Evolutionary conservation across 2,329 filamentous ascomycete genomes (phyloP), one percentile per base, ranked within the genome.

Genomic region (Tolypocladium tundrense): DNA sequence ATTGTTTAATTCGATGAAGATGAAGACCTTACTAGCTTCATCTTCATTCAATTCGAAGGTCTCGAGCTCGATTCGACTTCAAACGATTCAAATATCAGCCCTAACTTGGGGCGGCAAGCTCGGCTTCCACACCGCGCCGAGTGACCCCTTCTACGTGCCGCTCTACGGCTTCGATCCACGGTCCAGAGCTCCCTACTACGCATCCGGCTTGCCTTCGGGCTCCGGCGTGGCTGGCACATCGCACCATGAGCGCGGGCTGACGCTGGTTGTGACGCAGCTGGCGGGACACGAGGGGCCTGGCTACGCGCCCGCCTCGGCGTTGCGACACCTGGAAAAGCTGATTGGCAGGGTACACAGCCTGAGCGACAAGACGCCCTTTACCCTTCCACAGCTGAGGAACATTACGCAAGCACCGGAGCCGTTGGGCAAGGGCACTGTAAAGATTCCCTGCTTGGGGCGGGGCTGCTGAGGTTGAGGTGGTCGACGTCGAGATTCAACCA

Each of bases 231-330:
- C 91, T 68, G 91, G 91, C 0, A 84, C 82, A 0, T 80, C 81
- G 19, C 84, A 88, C 64, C 87, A 84, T 0, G 91, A 95, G 76
- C 79, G 90, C 48, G 88, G 88, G 0, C 73, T 96, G 53, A 94
- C 89, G 0, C 89, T 83, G 62, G 84, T 85, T 3, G 80, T 81
- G 39, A 78, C 91, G 57, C 77, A 82, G 43, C 67, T 87, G 13
- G 75, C 79, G 0, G 90, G 90, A 0, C 87, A 92, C 72, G 87
- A 86, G 79, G 72, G 81, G 0, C 83, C 85, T 0, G 83, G 88
- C 70, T 91, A 88, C 66, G 81, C 84, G 21, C 86, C 88, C 0
- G 80, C 78, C 16, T 86, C 85, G 0, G 80, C 86, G 0, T 90
- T 88, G 67, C 76, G 89, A 40, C 86, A 90, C 59, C 69, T 94